Evolutionary conservation across 2,329 filamentous ascomycete species (phyloP), one percentile per base, ranked within the genome.

Genomic region (Xylaria sp.): DNA sequence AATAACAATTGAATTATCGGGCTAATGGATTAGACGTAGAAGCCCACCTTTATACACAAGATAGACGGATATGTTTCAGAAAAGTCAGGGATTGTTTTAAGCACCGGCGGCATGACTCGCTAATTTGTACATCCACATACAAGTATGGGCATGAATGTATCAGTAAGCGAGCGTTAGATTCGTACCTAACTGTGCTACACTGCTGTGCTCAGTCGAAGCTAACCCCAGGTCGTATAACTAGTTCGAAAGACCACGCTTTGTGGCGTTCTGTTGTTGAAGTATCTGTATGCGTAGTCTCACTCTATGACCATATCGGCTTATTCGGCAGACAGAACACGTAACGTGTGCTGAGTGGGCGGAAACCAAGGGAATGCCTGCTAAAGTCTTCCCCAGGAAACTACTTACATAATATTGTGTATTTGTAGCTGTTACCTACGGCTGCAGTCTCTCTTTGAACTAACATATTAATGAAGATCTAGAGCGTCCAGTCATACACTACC

Each of bases 21-120:
- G 4, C 35, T 38, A 38, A n/a, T 8, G 14, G 35, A 38, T n/a
- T 38, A 3, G 12, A n/a, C 15, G 14, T 38, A 14, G 4, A 8
- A 14, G 35, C n/a, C n/a, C n/a, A 4, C 3, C 35, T 38, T 6
- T 14, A 14, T 12, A 14, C 3, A 38, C 6, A 38, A 38, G 35
- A n/a, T 15, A 3, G 17, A 33, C 11, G n/a, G 2, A 15, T 31
- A 31, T n/a, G 45, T 47, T 55, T 33, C 6, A 40, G 42, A 23
- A 49, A 45, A 59, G 51, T 50, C 45, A 46, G 55, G 37, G 25
- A 42, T 35, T 45, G 9, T 42, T 33, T 31, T 4, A 51, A 25
- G 33, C 17, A 38, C 25, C 58, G 38, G 33, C 11, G n/a, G 40
- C 51, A 63, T 59, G 55, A 63, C 55, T 59, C 55, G 50, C 21